Base-by-base conservation (phyloP, 352 stramenopile species). In the Phytophthora sojae region DNA sequence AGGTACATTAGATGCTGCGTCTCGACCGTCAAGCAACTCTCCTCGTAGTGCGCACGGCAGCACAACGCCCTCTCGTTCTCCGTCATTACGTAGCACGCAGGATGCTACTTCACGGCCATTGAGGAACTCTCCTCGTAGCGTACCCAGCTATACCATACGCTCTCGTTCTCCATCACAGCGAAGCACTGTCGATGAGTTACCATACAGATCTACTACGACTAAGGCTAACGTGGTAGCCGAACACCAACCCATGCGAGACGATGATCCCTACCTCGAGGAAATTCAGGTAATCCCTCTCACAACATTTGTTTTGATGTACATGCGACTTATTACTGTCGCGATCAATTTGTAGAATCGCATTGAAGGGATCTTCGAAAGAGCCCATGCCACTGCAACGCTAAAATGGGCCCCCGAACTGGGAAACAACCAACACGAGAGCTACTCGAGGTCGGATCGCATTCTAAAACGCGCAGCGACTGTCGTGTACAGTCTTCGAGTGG, bases 1-100 rank as follows among this genome's bases (percentile, higher is more conserved):
- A 1, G 80, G 80, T 0, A 93, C 83, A 4, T 72, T 93, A 4
- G 83, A 91, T 60, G 85, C 85, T 32, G 83, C 82, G 9, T 91
- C 85, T 3, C 74, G 82, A 3, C 78, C 82, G 0, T 67, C 68
- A 15, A 64, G 56, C 21, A 44, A 59, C 21, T 57, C 51, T 8
- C 59, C 70, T 57, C 70, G 39, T 4, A 67, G 6, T 25, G 14
- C 14, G 9, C 65, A 52, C 56, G 17, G 26, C 50, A 67, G 39
- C 32, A 32, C 42, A 45, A 17, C 17, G 8, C 47, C n/a, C n/a
- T 75, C 63, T 71, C 71, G 15, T 4, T 80, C 58, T 6, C 61
- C 47, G 47, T 59, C 50, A 17, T 49, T 56, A 12, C 47, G 30
- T 8, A 57, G 32, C 35, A 42, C 11, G 35, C 35, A 42, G 35